These are phyloP conservation scores for Backusella parvicylindrica DNA, from an alignment of 192 early-diverging fungal species.

Conservation along the genomic window DNA sequence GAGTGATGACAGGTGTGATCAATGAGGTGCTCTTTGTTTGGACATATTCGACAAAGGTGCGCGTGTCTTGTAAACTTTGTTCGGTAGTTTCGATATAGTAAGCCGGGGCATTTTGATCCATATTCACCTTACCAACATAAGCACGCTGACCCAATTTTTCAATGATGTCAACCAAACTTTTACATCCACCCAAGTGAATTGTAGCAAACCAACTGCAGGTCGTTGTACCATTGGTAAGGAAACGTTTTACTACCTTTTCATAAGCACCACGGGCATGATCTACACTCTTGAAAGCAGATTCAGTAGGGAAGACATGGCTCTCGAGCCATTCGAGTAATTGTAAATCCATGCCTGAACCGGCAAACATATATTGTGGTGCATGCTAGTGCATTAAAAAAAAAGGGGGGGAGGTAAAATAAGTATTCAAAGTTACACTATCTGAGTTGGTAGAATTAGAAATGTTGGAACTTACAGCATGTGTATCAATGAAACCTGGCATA, in stretches of 20 bases:
- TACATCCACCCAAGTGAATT: conserved; percentile 75
- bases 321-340: conserved; percentile 88
- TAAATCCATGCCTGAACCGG: conserved; percentile 87
- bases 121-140: conserved; percentile 94
- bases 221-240: conserved; percentile 83
- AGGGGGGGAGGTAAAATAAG: neutral
- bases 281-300: conserved; percentile 66
- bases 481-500: conserved; percentile 90
- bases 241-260: conserved; percentile 59
- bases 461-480: conserved; percentile 66
- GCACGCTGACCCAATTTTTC: conserved; percentile 84
- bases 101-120: conserved; percentile 85
- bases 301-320: conserved; percentile 88
- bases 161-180: conserved; percentile 71
- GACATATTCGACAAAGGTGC: conserved; percentile 59
- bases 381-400: conserved; percentile 47
- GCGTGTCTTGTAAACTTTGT: conserved; percentile 63
- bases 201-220: conserved; percentile 92
- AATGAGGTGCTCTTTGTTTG: conserved; percentile 38
- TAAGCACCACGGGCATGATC: conserved; percentile 71
- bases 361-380: conserved; percentile 87
- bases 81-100: conserved; percentile 74
- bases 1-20: conserved; percentile 83
- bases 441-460: neutral
- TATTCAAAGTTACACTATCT: neutral